These are phyloP conservation scores for Botryotinia convoluta DNA, from an alignment of 2,329 filamentous ascomycete genomes.

Conservation along the genomic window DNA sequence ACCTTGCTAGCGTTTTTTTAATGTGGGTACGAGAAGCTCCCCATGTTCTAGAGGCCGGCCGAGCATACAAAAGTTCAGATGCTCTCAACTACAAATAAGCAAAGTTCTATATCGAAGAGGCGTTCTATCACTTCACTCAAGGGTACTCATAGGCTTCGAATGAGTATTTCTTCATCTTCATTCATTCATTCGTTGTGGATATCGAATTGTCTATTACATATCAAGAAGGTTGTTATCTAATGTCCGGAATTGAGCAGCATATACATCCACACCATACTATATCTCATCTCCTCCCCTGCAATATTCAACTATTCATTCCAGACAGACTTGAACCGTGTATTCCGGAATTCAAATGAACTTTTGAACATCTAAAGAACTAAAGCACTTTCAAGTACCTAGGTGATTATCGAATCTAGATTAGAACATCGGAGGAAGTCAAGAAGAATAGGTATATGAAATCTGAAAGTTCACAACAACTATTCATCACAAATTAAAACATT, in stretches of 20 bases:
- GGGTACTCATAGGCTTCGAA: neutral
- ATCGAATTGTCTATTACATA: too few relatives aligned
- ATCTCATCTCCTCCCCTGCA: neutral
- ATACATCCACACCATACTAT: neutral
- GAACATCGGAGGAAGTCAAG: too few relatives aligned
- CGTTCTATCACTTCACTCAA: neutral
- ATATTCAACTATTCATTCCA: too few relatives aligned
- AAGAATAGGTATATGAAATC: too few relatives aligned
- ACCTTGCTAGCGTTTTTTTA: conserved; percentile 1
- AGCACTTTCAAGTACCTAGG: too few relatives aligned
- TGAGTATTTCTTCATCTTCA: neutral
- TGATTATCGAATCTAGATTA: too few relatives aligned
- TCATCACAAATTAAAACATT: too few relatives aligned
- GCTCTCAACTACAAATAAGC: neutral
- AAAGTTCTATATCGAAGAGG: neutral
- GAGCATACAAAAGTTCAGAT: neutral
- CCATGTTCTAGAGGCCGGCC: too few relatives aligned
- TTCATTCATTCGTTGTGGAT: neutral
- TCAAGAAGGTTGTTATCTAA: neutral
- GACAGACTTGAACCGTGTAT: too few relatives aligned
- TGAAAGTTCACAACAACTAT: too few relatives aligned
- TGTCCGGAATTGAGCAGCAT: neutral
- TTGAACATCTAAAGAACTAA: neutral
- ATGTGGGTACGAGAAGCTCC: neutral
- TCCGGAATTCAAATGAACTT: neutral